Conservation (phyloP, 768 basidiomycete genomes). For the Leucocoprinus leucothites region DNA sequence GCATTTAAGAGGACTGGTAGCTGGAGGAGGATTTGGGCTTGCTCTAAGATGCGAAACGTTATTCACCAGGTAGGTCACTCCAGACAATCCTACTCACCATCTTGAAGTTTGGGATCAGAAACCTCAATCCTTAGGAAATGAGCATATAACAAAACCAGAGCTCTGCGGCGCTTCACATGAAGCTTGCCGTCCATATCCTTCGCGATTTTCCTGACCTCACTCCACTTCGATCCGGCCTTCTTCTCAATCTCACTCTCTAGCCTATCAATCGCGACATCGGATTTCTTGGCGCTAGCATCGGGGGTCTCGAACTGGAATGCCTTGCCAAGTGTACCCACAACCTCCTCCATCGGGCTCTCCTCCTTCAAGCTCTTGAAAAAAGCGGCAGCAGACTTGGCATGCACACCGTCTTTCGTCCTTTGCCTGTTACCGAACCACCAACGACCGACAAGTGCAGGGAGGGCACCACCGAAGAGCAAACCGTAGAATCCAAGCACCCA, state of each 20-base stretch:
- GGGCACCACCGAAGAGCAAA: slow-evolving; percentile 78
- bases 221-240: slow-evolving; percentile 53
- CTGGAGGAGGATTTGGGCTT: slow-evolving; percentile 66
- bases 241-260: slow-evolving; percentile 51
- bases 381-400: slow-evolving; percentile 73
- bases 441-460: slow-evolving; percentile 84
- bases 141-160: slow-evolving; percentile 77
- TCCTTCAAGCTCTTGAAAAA: slow-evolving; percentile 91
- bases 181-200: slow-evolving; percentile 32
- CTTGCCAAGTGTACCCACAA: slow-evolving; percentile 67
- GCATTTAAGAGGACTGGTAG: slow-evolving; percentile 74
- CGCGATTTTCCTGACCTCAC: slow-evolving; percentile 40
- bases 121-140: slow-evolving; percentile 75
- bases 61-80: neutral
- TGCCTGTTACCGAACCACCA: slow-evolving; percentile 97
- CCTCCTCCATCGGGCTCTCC: slow-evolving; percentile 66
- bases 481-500: slow-evolving; percentile 91
- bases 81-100: slow-evolving; percentile 46
- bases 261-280: slow-evolving; percentile 38
- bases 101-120: slow-evolving; percentile 47
- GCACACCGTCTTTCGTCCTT: slow-evolving; percentile 89
- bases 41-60: slow-evolving; percentile 43
- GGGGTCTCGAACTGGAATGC: slow-evolving; percentile 60
- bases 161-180: slow-evolving; percentile 43
- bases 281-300: slow-evolving; percentile 18